Evolutionary conservation across 805 yeast genomes (phyloP), one percentile per base, ranked within the genome.

Genomic region (Candida lessepsii): DNA sequence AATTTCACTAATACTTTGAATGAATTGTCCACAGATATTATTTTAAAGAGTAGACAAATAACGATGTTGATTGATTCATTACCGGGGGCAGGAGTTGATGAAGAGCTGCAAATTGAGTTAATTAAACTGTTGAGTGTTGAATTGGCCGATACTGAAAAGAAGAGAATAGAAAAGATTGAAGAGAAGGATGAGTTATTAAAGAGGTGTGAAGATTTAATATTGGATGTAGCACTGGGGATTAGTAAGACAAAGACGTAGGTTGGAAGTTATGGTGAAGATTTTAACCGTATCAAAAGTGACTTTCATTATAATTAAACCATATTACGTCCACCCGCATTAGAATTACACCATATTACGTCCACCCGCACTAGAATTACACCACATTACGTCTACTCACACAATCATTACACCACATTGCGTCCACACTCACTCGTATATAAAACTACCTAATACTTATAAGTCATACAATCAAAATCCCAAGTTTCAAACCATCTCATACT

Each of bases 41-140:
- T 90, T 18, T 63, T 88, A 42, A 90, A 90, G 55, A 78, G 95
- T 4, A 76, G 95, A 51, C 98, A 93, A 58, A 85, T 91, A 11
- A 76, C 86, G 28, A 81, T 86, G 53, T 75, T 91, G 19, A 89
- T 91, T 28, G 95, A 86, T 55, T 80, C 95, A 2, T 67, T 91
- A 30, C 99, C 99, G 0, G 98, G 97, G 9, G 86, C 88, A 2
- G 96, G 95, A 7, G 90, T 84, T 1, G 78, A 90, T 1, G 84
- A 86, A 17, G 76, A 73, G 32, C 82, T 78, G 40, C 98, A 90
- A 60, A 58, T 89, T 57, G 62, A 65, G 19, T 73, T 74, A 44
- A 85, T 91, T 13, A 75, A 73, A 37, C 69, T 67, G 10, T 65
- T 93, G 34, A 83, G 86, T 35, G 57, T 58, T 32, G 86, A 86